phyloP scores from a whole-genome alignment of 2,329 filamentous ascomycete genomes.

The Uncinocarpus reesii region DNA sequence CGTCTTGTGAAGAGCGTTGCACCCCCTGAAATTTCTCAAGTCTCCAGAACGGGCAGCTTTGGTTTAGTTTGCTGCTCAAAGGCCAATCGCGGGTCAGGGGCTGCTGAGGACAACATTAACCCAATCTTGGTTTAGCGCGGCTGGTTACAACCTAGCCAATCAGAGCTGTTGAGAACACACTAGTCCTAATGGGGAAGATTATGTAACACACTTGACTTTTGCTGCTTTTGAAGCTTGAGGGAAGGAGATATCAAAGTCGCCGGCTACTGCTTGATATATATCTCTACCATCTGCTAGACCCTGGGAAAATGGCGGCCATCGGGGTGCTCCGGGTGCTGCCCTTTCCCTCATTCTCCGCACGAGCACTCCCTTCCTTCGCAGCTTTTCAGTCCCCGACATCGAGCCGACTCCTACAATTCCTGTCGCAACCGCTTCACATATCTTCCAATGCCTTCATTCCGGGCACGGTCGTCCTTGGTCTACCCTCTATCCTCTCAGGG shows the following conservation, averaged over 20 bases:
- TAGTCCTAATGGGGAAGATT: neutral
- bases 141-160: neutral
- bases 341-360: slow-evolving; percentile 1
- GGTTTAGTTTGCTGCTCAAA: slow-evolving; percentile 1
- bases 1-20: neutral
- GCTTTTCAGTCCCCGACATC: slow-evolving; percentile 15
- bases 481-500: slow-evolving; percentile 62
- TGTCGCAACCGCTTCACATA: slow-evolving; percentile 44
- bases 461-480: slow-evolving; percentile 44
- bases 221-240: neutral
- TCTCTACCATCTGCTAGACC: neutral
- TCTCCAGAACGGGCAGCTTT: neutral
- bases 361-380: slow-evolving; percentile 1
- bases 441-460: neutral
- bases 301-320: slow-evolving; percentile 3
- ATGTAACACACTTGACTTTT: slow-evolving; percentile 1
- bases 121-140: slow-evolving; percentile 8
- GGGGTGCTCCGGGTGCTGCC: slow-evolving; percentile 4
- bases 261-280: too few relatives aligned
- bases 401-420: slow-evolving; percentile 43
- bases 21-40: slow-evolving; percentile 10
- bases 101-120: slow-evolving; percentile 11
- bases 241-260: neutral
- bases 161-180: neutral
- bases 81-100: slow-evolving; percentile 14